Evolutionary conservation across 2,329 filamentous ascomycete genomes (phyloP), one percentile per base, ranked within the genome.

Genomic region (Cercospora sp.): DNA sequence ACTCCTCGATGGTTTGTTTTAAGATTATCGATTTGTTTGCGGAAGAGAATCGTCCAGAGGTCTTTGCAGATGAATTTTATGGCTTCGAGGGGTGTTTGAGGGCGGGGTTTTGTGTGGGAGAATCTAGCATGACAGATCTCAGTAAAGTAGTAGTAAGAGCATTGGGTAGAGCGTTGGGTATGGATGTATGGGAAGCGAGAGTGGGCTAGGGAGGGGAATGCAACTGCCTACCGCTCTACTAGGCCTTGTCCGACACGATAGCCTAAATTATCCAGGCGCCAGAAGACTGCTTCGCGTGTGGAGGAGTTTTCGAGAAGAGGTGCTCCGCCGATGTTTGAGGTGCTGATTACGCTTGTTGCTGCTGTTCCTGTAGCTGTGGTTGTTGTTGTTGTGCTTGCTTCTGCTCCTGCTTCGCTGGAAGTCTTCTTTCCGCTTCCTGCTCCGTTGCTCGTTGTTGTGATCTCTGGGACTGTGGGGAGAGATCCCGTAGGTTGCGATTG

Each of bases 41-140:
- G 87, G 80, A 97, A 99, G 16, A 97, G 88, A 20, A 98, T 85
- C 36, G 89, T 93, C 95, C 95, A 99, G 55, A 99, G 85, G 79
- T 99, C 95, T 83, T 99, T 99, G 87, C 95, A 99, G 60, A 99
- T 85, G 77, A 99, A 98, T 80, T 99, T 99, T 79, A 99, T 99
- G 60, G 94, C 91, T 78, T 98, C 95, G 51, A 99, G 88, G 3
- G 94, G 94, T 75, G 97, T 93, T 69, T 90, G 92, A 78, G 97
- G 96, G 60, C 93, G 91, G 48, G 94, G 93, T 62, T 93, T 87
- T 8, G 55, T 59, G 30, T 59, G 55, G 28, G 48, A 55, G 23
- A 28, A 55, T 4, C 48, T 55, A n/a, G 45, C 16, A 13, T 33
- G 31, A 12, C 31, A 33, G 31, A 30, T 30, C 4, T 30, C 13